A percentile compares a stretch with the other conserved stretches of the same genome.
phyloP scores from a whole-genome alignment of 768 basidiomycete genomes.

The Lactarius indigo region DNA sequence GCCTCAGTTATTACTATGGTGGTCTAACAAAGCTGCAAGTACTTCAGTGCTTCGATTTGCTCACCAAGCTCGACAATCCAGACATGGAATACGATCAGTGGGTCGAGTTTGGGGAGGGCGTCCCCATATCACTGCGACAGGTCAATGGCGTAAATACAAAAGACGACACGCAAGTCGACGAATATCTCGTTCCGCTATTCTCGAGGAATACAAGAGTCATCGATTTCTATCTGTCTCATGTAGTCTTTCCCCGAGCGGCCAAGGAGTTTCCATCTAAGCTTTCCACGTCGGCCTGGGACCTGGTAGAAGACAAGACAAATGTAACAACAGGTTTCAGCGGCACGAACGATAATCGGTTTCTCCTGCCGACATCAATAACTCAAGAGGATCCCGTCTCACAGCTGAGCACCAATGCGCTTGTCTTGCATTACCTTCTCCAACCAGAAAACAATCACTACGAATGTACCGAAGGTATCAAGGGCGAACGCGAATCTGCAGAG shows the following conservation, averaged over 20 bases:
- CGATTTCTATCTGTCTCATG: constrained; percentile 43
- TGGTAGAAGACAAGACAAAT: constrained; percentile 38
- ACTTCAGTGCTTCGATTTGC: constrained; percentile 35
- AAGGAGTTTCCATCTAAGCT: constrained; percentile 48
- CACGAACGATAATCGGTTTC: constrained; percentile 46
- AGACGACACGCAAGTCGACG: constrained; percentile 35
- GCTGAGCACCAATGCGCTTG: constrained; percentile 46
- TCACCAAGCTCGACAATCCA: constrained; percentile 42
- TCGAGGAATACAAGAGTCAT: constrained; percentile 36
- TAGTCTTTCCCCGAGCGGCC: constrained; percentile 50
- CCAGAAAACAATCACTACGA: constrained; percentile 40
- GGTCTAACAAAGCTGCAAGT: constrained; percentile 43
- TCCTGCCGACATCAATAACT: constrained; percentile 35
- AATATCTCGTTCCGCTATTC: constrained; percentile 35
- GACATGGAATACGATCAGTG: constrained; percentile 40
- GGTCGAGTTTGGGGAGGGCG: constrained; percentile 27
- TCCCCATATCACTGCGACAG: constrained; percentile 34
- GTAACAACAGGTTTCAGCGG: constrained; percentile 52
- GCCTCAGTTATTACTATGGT: constrained; percentile 46
- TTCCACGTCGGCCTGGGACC: constrained; percentile 50
- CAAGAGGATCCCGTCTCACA: constrained; percentile 41
- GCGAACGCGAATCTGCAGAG: constrained; percentile 19
- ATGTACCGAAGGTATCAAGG: constrained; percentile 21
- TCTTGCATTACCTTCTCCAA: constrained; percentile 38
- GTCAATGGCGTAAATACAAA: constrained; percentile 42